Percentiles rank a stretch among this genome's conserved stretches.
phyloP scores from a whole-genome alignment of 768 basidiomycete genomes.

The Heimioporus sp. region DNA sequence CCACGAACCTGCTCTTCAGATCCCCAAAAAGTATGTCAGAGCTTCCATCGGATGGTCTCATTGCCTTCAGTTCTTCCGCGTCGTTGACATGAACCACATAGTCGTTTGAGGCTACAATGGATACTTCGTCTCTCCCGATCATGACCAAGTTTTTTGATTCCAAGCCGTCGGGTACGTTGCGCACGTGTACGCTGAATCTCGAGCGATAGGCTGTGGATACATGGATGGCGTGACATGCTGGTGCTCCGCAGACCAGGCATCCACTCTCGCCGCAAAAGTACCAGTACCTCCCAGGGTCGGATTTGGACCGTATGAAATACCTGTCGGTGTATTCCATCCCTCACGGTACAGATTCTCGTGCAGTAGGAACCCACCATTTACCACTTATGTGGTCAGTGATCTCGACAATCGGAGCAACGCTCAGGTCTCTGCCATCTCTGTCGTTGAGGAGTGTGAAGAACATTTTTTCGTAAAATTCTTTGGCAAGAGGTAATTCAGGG shows the following conservation, averaged over 20 bases:
- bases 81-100: not conserved
- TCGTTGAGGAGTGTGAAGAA: no score
- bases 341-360: no score
- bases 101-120: not conserved
- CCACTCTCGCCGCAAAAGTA: not conserved
- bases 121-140: not conserved
- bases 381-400: conserved; percentile 4
- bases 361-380: not conserved
- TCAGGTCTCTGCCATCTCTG: no score
- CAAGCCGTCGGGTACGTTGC: not conserved
- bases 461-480: not conserved
- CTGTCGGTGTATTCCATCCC: not conserved
- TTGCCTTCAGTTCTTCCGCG: not conserved
- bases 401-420: no score
- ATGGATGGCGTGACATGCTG: not conserved
- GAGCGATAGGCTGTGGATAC: not conserved
- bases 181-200: not conserved
- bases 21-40: not conserved
- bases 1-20: not conserved
- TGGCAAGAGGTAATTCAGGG: not conserved
- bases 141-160: not conserved
- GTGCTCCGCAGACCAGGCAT: not conserved
- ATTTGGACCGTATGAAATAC: not conserved
- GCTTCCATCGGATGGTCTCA: not conserved
- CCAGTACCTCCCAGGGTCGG: not conserved